Evolutionary conservation across 768 basidiomycete species (phyloP).

Genomic region (Pisolithus microcarpus): DNA sequence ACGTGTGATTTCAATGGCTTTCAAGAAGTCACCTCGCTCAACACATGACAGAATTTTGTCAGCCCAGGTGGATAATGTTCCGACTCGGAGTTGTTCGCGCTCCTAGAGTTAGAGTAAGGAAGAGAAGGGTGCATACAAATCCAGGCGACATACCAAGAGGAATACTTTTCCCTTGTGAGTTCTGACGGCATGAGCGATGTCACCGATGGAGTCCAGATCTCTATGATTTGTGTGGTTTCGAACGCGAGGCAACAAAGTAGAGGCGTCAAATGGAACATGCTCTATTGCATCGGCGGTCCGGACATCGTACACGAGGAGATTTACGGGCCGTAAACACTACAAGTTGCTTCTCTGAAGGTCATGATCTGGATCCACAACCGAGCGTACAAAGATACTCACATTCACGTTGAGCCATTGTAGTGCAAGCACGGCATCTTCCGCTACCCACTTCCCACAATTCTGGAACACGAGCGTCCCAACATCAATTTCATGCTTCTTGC

Average conservation of each 20-base stretch:
- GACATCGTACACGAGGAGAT: conserved; percentile 67
- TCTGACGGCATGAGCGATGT: conserved; percentile 65
- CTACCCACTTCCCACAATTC: conserved; percentile 51
- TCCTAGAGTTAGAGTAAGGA: conserved; percentile 37
- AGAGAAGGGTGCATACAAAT: not conserved
- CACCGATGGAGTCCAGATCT: conserved; percentile 21
- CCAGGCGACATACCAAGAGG: conserved; percentile 55
- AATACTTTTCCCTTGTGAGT: conserved; percentile 90
- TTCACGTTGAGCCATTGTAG: conserved; percentile 84
- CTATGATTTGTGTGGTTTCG: conserved; percentile 28
- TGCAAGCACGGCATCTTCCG: conserved; percentile 57
- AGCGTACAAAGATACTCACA: conserved; percentile 50
- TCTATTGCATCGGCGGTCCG: conserved; percentile 54
- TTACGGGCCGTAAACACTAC: conserved; percentile 48
- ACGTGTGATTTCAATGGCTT: conserved; percentile 80
- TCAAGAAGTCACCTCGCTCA: conserved; percentile 79
- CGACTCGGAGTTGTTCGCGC: conserved; percentile 62
- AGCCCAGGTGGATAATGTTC: conserved; percentile 89
- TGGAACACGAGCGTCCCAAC: conserved; percentile 61
- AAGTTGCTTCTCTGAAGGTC: conserved; percentile 49
- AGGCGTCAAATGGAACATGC: conserved; percentile 48
- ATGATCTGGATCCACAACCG: not conserved
- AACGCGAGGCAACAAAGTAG: conserved; percentile 48
- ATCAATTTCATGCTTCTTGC: conserved; percentile 53
- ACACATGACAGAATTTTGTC: conserved; percentile 84